Conservation (phyloP, 2,329 filamentous ascomycete genomes). For the Pseudogymnoascus sp. region DNA sequence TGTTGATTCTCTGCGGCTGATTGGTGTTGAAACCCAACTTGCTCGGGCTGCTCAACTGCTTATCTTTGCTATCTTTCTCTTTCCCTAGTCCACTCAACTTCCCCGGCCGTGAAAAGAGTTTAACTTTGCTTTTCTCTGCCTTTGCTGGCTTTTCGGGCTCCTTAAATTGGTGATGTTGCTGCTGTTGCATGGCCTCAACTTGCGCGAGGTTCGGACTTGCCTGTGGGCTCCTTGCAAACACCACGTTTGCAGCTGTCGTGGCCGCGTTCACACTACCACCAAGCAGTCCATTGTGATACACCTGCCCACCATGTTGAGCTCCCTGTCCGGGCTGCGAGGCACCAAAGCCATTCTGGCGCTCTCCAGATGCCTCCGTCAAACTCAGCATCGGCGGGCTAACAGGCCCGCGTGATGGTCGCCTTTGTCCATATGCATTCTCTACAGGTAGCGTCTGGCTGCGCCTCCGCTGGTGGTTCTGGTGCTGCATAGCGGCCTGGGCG, state of each 20-base stretch:
- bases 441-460: conserved; percentile 68
- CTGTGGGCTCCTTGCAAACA: conserved; percentile 56
- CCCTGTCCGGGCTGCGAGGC: conserved; percentile 24
- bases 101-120: conserved; percentile 71
- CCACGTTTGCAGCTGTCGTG: conserved; percentile 64
- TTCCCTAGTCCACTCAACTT: conserved; percentile 60
- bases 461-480: conserved; percentile 50
- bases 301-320: conserved; percentile 20
- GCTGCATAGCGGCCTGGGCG: conserved; percentile 67
- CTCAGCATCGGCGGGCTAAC: conserved; percentile 56
- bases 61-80: conserved; percentile 55
- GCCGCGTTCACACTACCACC: conserved; percentile 58
- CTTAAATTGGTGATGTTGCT: conserved; percentile 12
- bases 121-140: conserved; percentile 67
- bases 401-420: conserved; percentile 36
- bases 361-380: conserved; percentile 57
- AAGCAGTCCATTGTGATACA: conserved; percentile 54
- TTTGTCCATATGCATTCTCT: conserved; percentile 26
- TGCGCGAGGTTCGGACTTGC: conserved; percentile 16
- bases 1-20: conserved; percentile 51
- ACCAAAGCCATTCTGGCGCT: conserved; percentile 49
- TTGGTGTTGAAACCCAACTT: conserved; percentile 49
- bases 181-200: conserved; percentile 2
- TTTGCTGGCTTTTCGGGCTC: conserved; percentile 55
- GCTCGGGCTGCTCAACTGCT: conserved; percentile 64